Evolutionary conservation across 352 stramenopile genomes (phyloP), one percentile per base, ranked within the genome.

Genomic region (Nothophytophthora sp.): DNA sequence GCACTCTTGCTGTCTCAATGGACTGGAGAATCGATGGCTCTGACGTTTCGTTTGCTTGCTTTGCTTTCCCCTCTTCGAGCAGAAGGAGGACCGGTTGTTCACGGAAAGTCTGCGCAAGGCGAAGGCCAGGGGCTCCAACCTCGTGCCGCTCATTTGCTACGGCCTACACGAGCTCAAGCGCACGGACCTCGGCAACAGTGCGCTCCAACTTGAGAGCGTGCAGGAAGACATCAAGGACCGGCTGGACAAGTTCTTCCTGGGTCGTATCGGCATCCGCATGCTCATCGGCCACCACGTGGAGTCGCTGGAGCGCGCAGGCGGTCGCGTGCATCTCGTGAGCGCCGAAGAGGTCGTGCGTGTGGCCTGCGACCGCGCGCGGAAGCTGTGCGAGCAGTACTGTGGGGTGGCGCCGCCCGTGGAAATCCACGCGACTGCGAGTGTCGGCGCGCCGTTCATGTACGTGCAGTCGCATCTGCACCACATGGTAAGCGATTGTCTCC

Each of bases 241-340:
- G 53, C 77, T 99, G 32, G 97, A 99, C 75, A 88, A 90, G 41
- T 99, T 99, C 71, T 99, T 99, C 65, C 87, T 99, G 27, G 96
- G 83, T 18, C 86, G 98, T 20, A 99, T 99, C 56, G 98, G 97
- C 27, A 99, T 99, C 68, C 95, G 98, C 43, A 98, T 99, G 56
- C 83, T 99, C 58, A 99, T 99, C 68, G 97, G 96, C 1, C 83
- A 93, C 52, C 83, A 93, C 45, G 79, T 89, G 20, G 80, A 91
- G 44, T 88, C 79, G 28, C 63, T 89, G 5, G 65, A 67, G 12
- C 65, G 73, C 43, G 55, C 68, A 15, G 81, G 80, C 40, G 83
- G 83, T 9, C 80, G 83, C 39, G 83, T 93, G 20, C 73, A 89
- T 51, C 73, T 89, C 37, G 48, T 88, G 6, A 72, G 91, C 34